Base-by-base conservation (phyloP, 2,329 filamentous ascomycete genomes). In the Cladosporium oxysporum region DNA sequence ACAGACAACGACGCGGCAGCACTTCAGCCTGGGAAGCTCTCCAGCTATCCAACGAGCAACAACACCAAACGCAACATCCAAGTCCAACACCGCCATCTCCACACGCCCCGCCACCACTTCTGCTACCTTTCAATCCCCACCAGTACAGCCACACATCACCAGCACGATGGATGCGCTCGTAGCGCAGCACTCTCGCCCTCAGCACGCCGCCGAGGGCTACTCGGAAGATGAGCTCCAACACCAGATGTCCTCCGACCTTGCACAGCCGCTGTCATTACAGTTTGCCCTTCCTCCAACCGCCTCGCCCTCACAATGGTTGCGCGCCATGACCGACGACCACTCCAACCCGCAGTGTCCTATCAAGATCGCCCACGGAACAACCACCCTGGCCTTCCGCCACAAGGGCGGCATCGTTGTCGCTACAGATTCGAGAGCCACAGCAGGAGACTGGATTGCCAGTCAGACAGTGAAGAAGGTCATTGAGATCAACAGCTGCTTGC, bases 401-500 rank as follows among this genome's bases (percentile, higher is more conserved):
- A 89, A 98, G 83, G 93, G 93, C 75, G 95, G 95, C 78, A 98
- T 99, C 82, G 96, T 99, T 77, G 94, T 99, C 62, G 94, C 94
- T 64, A 99, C 95, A 67, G 95, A 99, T 83, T 99, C 95, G 67
- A 89, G 95, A 82, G 95, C 95, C 67, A 97, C 95, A 58, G 94
- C 95, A 33, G 95, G 95, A 76, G 96, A 95, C 87, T 99, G 95
- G 95, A 99, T 99, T 81, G 95, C 95, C 71, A 96, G 92, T 82
- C 95, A 99, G 86, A 99, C 95, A 63, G 95, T 99, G 77, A 99
- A 99, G 89, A 99, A 99, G 87, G 95, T 99, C 73, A 98, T 99
- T 77, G 93, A 97, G 86, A 97, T 97, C 85, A 97, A 97, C 84
- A 92, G 86, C 81, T 91, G 90, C 80, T 86, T 99, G 81, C 83